phyloP scores from a whole-genome alignment of 2,329 filamentous ascomycete species.

The Neoscytalidium dimidiatum region DNA sequence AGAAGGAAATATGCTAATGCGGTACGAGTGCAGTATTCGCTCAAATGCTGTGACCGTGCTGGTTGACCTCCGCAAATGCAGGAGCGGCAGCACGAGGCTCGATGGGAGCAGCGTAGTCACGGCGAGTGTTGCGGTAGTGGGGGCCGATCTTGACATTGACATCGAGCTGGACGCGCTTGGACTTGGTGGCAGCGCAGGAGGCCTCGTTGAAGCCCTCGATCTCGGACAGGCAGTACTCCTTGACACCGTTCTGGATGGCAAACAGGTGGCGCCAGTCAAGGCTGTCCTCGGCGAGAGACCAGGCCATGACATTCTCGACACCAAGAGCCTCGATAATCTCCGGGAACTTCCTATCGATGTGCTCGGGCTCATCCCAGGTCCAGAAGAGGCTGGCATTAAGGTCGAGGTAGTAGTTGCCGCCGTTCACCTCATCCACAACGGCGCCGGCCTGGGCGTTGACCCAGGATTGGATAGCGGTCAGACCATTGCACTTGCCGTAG shows the following conservation, averaged over 20 bases:
- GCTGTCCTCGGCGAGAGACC: slow-evolving; percentile 71
- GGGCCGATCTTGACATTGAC: background rate
- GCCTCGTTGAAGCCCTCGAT: background rate
- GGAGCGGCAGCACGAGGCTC: background rate
- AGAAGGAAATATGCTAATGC: background rate
- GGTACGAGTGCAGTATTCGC: background rate
- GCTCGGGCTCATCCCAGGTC: slow-evolving; percentile 68
- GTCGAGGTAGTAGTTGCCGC: slow-evolving; percentile 73
- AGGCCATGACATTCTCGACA: slow-evolving; percentile 73
- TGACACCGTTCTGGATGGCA: slow-evolving; percentile 11
- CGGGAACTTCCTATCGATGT: slow-evolving; percentile 64
- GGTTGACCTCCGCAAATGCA: background rate
- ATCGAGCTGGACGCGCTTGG: background rate
- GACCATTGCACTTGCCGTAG: slow-evolving; percentile 44
- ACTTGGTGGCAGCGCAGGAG: background rate
- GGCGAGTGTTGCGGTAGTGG: background rate
- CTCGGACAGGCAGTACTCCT: background rate
- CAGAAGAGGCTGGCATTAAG: slow-evolving; percentile 62
- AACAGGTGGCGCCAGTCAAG: slow-evolving; percentile 28
- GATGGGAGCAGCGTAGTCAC: background rate
- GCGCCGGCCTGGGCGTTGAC: slow-evolving; percentile 55
- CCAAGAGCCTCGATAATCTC: slow-evolving; percentile 57
- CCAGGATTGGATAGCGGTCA: slow-evolving; percentile 53
- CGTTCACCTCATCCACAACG: slow-evolving; percentile 57
- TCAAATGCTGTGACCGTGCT: slow-evolving; percentile 2